Evolutionary conservation across 176 grass and related monocot species (phyloP).

Genomic region (Pharus latifolius): DNA sequence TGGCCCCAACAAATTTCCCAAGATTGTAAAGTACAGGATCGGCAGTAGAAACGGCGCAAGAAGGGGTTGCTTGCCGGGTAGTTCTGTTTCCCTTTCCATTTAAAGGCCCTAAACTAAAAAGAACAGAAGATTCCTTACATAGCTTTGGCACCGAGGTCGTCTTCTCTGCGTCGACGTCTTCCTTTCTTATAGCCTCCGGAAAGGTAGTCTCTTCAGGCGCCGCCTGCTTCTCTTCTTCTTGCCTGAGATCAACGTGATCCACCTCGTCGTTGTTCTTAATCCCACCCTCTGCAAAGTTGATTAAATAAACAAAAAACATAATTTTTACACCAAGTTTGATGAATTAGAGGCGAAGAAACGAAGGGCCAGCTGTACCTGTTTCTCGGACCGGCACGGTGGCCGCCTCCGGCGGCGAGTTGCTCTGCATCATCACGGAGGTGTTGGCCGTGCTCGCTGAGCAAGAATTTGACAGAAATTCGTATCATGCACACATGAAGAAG

Average conservation of each 20-base stretch:
- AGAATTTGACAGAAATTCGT: not conserved
- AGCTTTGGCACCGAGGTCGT: not conserved
- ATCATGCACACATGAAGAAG: not conserved
- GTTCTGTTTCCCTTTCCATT: not conserved
- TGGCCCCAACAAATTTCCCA: not conserved
- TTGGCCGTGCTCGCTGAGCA: constrained; percentile 30
- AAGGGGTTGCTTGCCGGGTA: not conserved
- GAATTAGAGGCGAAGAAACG: too few relatives aligned
- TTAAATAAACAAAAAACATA: too few relatives aligned
- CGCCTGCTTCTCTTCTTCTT: not conserved
- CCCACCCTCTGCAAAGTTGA: not conserved
- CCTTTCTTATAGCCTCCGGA: not conserved
- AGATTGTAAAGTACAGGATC: constrained; percentile 7
- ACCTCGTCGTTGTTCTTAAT: not conserved
- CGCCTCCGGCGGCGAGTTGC: constrained; percentile 15
- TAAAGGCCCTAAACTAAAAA: not conserved
- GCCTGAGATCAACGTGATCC: constrained; percentile 7
- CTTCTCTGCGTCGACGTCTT: not conserved
- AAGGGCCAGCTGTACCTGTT: too few relatives aligned
- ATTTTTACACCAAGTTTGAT: too few relatives aligned
- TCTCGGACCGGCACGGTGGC: constrained; percentile 13
- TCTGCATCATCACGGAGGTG: constrained; percentile 26
- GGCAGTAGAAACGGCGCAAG: not conserved
- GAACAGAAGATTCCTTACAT: constrained; percentile 10
- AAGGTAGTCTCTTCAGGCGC: constrained; percentile 15